A percentile compares a stretch with the other conserved stretches of the same genome.
phyloP scores from a whole-genome alignment of 352 stramenopile species.

The Phytopythium cucurbitacearum region DNA sequence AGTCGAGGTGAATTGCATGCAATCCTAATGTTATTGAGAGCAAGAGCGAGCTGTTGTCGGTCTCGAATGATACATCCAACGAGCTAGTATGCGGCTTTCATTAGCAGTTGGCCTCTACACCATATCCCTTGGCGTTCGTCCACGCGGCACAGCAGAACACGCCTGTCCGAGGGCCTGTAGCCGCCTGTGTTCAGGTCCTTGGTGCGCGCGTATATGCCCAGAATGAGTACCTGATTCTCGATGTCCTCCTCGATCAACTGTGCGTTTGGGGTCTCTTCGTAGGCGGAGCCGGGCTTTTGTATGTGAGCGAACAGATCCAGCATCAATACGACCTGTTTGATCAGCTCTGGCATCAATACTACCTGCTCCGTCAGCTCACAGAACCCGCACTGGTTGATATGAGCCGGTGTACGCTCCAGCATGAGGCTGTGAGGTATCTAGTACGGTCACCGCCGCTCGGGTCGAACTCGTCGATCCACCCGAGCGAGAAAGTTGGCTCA shows the following conservation, averaged over 20 bases:
- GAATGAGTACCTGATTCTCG: constrained; percentile 38
- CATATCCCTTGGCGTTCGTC: too few species aligned
- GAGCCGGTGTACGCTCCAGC: constrained; percentile 55
- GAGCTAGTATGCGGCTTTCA: too few species aligned
- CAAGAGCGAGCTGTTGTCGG: too few species aligned
- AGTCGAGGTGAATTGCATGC: background rate
- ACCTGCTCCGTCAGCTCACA: constrained; percentile 53
- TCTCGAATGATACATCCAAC: too few species aligned
- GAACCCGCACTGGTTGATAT: constrained; percentile 53
- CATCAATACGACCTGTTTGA: too few species aligned
- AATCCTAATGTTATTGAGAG: background rate
- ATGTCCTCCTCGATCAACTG: constrained; percentile 49
- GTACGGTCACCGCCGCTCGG: constrained; percentile 39
- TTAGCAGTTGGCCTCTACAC: constrained; percentile 27
- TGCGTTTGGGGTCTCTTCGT: constrained; percentile 39
- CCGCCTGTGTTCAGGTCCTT: constrained; percentile 49
- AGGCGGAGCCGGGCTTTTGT: constrained; percentile 24
- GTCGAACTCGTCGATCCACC: constrained; percentile 47
- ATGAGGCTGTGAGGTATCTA: constrained; percentile 64
- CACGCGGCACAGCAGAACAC: constrained; percentile 28
- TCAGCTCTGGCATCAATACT: too few species aligned
- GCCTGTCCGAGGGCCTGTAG: constrained; percentile 36
- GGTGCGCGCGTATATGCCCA: constrained; percentile 66
- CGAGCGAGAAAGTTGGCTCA: constrained; percentile 33
- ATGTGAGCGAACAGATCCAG: constrained; percentile 24